phyloP scores from a whole-genome alignment of 2,329 filamentous ascomycete species.

The Talaromyces pinophilus region DNA sequence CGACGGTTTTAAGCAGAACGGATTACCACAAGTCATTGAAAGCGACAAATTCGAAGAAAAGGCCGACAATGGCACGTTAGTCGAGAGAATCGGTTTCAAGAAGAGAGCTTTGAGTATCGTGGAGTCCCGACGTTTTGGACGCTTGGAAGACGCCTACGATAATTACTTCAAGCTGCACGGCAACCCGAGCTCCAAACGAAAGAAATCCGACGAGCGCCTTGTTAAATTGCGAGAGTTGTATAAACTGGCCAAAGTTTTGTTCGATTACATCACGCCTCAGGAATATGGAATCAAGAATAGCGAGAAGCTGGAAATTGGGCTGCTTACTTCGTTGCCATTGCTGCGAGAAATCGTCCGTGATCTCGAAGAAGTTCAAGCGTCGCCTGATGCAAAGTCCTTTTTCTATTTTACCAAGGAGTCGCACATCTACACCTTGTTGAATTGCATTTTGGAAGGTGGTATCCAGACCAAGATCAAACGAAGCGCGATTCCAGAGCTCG shows the following conservation, averaged over 20 bases:
- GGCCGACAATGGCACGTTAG: slow-evolving; percentile 37
- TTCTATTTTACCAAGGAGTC: slow-evolving; percentile 99
- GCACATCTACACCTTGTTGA: slow-evolving; percentile 96
- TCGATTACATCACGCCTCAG: slow-evolving; percentile 97
- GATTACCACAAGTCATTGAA: slow-evolving; percentile 26
- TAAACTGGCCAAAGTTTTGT: slow-evolving; percentile 87
- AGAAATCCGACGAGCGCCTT: slow-evolving; percentile 80
- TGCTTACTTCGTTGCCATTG: slow-evolving; percentile 88
- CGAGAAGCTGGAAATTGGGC: slow-evolving; percentile 97
- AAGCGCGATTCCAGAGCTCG: slow-evolving; percentile 91
- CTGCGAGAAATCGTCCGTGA: slow-evolving; percentile 97
- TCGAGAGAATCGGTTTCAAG: slow-evolving; percentile 51
- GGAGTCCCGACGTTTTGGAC: slow-evolving; percentile 44
- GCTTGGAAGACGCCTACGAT: slow-evolving; percentile 59
- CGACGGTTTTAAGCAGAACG: slow-evolving; percentile 64
- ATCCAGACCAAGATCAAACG: slow-evolving; percentile 96
- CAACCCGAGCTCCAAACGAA: slow-evolving; percentile 70
- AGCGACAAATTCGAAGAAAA: slow-evolving; percentile 36
- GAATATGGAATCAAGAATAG: slow-evolving; percentile 95
- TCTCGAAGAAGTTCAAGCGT: slow-evolving; percentile 94
- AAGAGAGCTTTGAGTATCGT: slow-evolving; percentile 53
- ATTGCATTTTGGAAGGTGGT: slow-evolving; percentile 95
- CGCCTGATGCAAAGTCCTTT: slow-evolving; percentile 89
- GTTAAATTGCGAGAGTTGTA: slow-evolving; percentile 91
- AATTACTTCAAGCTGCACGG: slow-evolving; percentile 89